Percentiles rank a stretch among this genome's conserved stretches.
These are phyloP conservation scores for Suhomyces wounanorum DNA, from an alignment of 1,139 yeast species.

Conservation along the genomic window DNA sequence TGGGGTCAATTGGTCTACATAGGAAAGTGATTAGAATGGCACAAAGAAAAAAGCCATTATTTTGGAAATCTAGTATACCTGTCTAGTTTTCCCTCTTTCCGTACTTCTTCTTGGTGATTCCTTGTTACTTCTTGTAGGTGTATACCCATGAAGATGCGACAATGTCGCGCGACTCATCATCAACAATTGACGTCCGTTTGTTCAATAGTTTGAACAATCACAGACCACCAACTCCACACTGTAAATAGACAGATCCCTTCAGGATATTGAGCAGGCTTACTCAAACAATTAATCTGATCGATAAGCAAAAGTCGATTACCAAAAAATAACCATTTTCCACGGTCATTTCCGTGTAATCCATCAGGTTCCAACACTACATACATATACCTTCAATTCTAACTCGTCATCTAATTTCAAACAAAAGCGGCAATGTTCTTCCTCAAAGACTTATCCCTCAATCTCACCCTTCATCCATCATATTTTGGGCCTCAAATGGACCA, in stretches of 20 bases:
- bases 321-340: not conserved
- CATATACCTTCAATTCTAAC: not conserved
- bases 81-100: too few relatives aligned
- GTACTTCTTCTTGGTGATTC: not conserved
- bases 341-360: not conserved
- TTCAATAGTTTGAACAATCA: not conserved
- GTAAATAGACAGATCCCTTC: slow-evolving; percentile 2
- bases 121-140: not conserved
- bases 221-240: not conserved
- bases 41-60: too few relatives aligned
- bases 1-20: not conserved
- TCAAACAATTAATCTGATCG: not conserved
- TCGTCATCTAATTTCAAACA: not conserved
- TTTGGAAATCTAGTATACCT: too few relatives aligned
- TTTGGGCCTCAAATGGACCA: slow-evolving; percentile 98
- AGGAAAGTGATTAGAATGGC: too few relatives aligned
- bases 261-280: not conserved
- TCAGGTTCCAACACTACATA: not conserved
- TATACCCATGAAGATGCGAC: not conserved
- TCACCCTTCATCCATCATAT: slow-evolving; percentile 94
- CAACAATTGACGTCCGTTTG: not conserved
- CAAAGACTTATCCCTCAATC: slow-evolving; percentile 87
- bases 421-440: slow-evolving; percentile 42
- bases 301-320: not conserved
- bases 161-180: slow-evolving; percentile 7